Evolutionary conservation across 768 basidiomycete genomes (phyloP).

Genomic region (Macrolepiota albuminosa): DNA sequence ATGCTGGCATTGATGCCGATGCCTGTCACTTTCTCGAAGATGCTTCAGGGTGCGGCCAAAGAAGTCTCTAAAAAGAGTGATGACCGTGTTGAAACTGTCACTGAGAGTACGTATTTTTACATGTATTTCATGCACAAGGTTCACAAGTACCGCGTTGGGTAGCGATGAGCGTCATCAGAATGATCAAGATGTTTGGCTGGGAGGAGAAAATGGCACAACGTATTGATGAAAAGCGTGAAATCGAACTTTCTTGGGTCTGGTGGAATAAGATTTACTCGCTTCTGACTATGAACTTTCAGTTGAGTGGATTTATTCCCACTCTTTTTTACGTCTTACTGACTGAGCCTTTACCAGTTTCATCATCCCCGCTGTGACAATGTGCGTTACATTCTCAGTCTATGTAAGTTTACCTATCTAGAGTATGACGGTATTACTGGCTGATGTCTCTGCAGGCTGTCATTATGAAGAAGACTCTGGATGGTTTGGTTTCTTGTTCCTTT

Average conservation of each 20-base stretch:
- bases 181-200: slow-evolving; percentile 71
- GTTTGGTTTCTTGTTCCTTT: not conserved
- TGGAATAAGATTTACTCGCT: slow-evolving; percentile 47
- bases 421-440: not conserved
- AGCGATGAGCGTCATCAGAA: slow-evolving; percentile 54
- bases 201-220: slow-evolving; percentile 48
- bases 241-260: slow-evolving; percentile 51
- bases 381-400: slow-evolving; percentile 54
- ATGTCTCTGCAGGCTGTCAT: slow-evolving; percentile 6
- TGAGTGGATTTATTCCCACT: slow-evolving; percentile 7
- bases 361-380: slow-evolving; percentile 61
- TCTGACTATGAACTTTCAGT: slow-evolving; percentile 37
- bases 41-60: slow-evolving; percentile 39
- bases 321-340: not conserved
- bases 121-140: not conserved
- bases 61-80: slow-evolving; percentile 49
- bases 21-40: slow-evolving; percentile 47
- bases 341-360: slow-evolving; percentile 33
- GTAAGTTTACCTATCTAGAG: slow-evolving; percentile 1
- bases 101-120: slow-evolving; percentile 42
- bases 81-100: slow-evolving; percentile 52
- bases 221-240: slow-evolving; percentile 53
- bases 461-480: slow-evolving; percentile 12
- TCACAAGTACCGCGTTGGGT: slow-evolving; percentile 12
- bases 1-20: slow-evolving; percentile 49